A percentile compares a stretch with the other conserved stretches of the same genome.
These are phyloP conservation scores for Micractinium conductrix DNA, from an alignment of 139 green algal species.

Conservation along the genomic window DNA sequence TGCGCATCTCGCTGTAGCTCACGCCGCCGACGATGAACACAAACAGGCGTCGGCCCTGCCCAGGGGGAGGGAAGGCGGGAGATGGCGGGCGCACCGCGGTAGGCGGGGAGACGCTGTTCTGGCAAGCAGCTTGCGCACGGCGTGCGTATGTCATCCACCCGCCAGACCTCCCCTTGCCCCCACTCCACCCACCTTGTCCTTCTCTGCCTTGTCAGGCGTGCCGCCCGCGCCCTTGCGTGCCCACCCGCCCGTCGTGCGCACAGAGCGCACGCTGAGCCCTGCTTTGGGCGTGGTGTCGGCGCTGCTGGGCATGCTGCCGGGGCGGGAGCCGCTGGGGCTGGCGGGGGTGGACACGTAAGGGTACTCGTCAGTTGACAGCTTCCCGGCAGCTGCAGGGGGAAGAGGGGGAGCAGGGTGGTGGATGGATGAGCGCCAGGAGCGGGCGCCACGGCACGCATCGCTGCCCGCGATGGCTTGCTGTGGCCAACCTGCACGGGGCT, in stretches of 20 bases:
- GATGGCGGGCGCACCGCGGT: background rate
- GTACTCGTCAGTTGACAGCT: conserved; percentile 78
- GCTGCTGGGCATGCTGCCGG: conserved; percentile 3
- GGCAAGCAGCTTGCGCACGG: too few species aligned
- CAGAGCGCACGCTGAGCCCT: conserved; percentile 34
- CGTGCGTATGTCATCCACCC: background rate
- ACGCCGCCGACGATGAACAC: conserved; percentile 91
- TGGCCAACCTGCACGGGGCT: too few species aligned
- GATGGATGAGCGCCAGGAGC: background rate
- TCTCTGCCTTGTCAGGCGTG: conserved; percentile 16
- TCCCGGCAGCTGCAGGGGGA: conserved; percentile 42
- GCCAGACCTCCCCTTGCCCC: background rate
- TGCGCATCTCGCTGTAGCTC: conserved; percentile 85
- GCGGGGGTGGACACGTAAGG: conserved; percentile 69
- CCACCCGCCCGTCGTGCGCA: conserved; percentile 52
- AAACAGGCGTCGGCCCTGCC: conserved; percentile 67
- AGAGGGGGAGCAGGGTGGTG: background rate
- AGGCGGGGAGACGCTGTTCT: background rate
- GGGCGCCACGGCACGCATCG: too few species aligned
- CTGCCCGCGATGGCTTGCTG: too few species aligned
- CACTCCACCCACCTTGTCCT: background rate
- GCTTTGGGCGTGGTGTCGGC: conserved; percentile 25
- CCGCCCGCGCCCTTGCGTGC: conserved; percentile 36
- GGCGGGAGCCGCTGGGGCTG: conserved; percentile 4
- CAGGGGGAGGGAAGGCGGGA: background rate